These are phyloP conservation scores for Heimioporus punctisporus DNA, from an alignment of 1,284 basidiomycete species.

Conservation along the genomic window DNA sequence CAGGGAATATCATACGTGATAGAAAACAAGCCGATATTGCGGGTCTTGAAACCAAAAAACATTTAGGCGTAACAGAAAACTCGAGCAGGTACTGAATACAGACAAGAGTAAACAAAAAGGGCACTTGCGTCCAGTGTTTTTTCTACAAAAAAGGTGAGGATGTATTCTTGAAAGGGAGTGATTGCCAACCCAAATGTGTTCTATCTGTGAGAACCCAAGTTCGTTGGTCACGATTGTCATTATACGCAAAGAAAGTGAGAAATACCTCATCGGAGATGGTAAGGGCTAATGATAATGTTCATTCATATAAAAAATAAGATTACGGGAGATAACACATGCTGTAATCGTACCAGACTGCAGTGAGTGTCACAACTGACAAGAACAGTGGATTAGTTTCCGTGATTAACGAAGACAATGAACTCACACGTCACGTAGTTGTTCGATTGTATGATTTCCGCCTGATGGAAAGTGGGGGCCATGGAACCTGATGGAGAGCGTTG, in stretches of 20 bases:
- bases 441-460: neutral
- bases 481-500: neutral
- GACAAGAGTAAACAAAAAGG: no score
- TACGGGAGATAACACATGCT: no score
- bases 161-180: no score
- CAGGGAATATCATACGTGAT: no score
- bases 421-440: neutral
- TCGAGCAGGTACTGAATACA: no score
- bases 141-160: no score
- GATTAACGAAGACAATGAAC: neutral
- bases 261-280: neutral
- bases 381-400: neutral
- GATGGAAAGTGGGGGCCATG: neutral
- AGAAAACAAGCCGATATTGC: no score
- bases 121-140: no score
- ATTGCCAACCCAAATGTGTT: neutral
- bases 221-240: no score
- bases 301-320: neutral
- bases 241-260: no score
- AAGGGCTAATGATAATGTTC: neutral
- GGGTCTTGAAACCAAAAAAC: no score
- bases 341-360: neutral
- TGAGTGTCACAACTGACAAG: neutral
- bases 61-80: no score
- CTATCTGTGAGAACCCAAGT: neutral